Conservation (phyloP, 192 early-diverging fungal genomes). For the Allomyces javanicus region DNA sequence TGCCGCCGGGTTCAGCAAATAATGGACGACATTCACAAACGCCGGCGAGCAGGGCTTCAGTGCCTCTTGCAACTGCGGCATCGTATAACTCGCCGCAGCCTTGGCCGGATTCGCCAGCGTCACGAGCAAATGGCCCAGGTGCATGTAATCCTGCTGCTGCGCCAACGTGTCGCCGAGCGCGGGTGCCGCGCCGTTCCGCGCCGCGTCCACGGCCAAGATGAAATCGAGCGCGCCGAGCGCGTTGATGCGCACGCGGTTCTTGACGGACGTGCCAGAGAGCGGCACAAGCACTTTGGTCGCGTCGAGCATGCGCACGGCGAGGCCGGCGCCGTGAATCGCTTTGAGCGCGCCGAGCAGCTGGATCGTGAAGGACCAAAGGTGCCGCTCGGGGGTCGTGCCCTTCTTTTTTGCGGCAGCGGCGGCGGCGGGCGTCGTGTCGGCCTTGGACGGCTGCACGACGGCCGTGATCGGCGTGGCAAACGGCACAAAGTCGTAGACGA, state of each 20-base stretch:
- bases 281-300: constrained; percentile 49
- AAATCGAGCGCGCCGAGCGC: neutral
- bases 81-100: constrained; percentile 3
- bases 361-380: constrained; percentile 60
- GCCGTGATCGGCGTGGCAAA: neutral
- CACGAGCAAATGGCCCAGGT: constrained; percentile 62
- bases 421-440: neutral
- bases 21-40: constrained; percentile 63
- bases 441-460: neutral
- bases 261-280: constrained; percentile 1
- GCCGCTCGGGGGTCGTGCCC: constrained; percentile 35
- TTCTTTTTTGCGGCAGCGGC: neutral
- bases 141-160: constrained; percentile 66
- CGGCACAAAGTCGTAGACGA: constrained; percentile 57
- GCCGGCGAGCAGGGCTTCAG: constrained; percentile 54
- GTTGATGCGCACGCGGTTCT: neutral
- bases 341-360: constrained; percentile 62
- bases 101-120: constrained; percentile 37
- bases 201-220: neutral
- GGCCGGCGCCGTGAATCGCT: constrained; percentile 57
- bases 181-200: neutral
- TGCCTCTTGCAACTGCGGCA: constrained; percentile 43
- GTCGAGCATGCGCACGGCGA: constrained; percentile 61
- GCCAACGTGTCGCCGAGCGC: neutral
- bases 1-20: constrained; percentile 50